Evolutionary conservation across 1,284 basidiomycete genomes (phyloP).

Genomic region (Phylloporus gajari): DNA sequence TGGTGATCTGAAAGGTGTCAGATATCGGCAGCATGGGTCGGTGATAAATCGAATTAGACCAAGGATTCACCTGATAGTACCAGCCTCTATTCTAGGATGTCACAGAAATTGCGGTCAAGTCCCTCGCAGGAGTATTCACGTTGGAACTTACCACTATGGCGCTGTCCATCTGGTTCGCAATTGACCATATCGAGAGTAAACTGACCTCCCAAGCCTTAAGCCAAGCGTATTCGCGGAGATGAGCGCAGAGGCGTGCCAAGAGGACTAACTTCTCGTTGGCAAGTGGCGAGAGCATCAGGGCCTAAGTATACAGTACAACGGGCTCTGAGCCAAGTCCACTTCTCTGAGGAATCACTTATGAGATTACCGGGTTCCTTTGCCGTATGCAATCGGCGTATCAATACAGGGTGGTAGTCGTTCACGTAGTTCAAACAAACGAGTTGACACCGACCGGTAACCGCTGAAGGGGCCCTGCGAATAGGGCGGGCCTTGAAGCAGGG

Average conservation of each 20-base stretch:
- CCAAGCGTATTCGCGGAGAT: background rate
- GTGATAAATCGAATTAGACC: too few species aligned
- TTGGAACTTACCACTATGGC: background rate
- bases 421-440: too few species aligned
- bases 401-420: slow-evolving; percentile 8
- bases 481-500: too few species aligned
- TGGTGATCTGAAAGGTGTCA: background rate
- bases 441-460: too few species aligned
- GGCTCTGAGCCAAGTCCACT: background rate
- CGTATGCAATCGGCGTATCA: slow-evolving; percentile 29
- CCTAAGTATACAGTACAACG: too few species aligned
- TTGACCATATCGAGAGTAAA: background rate
- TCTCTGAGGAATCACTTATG: background rate
- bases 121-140: slow-evolving; percentile 1
- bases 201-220: background rate
- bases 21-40: too few species aligned
- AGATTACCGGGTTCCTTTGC: slow-evolving; percentile 18
- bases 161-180: background rate
- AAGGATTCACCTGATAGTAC: too few species aligned
- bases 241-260: background rate
- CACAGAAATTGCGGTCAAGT: too few species aligned
- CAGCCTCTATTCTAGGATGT: too few species aligned
- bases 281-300: background rate
- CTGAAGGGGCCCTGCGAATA: too few species aligned
- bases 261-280: background rate